Evolutionary conservation across 129 eudicot genomes (phyloP).

Genomic region (Apium graveolens): DNA sequence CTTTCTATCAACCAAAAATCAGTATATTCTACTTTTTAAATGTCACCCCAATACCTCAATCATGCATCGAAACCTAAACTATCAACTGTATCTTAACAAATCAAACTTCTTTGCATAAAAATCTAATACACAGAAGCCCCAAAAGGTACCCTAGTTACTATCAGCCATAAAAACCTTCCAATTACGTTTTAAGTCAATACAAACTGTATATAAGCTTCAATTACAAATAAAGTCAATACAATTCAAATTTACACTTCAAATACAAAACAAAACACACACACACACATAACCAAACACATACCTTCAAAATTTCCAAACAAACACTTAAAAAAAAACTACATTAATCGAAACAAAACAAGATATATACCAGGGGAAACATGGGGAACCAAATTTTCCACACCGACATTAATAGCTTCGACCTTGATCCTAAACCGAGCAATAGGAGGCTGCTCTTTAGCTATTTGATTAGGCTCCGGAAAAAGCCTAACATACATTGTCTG

Average conservation of each 20-base stretch:
- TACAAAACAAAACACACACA: background rate
- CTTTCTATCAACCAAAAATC: background rate
- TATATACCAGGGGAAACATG: background rate
- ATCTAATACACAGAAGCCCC: background rate
- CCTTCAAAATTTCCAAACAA: background rate
- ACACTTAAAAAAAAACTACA: background rate
- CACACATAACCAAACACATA: background rate
- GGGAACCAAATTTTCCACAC: background rate
- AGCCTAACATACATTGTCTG: constrained; percentile 58
- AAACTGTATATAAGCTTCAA: background rate
- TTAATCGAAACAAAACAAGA: background rate
- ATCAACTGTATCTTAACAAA: background rate
- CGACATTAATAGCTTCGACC: constrained; percentile 40
- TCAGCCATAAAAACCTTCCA: background rate
- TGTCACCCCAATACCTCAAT: background rate
- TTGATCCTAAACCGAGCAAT: constrained; percentile 61
- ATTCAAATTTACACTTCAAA: background rate
- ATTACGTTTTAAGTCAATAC: background rate
- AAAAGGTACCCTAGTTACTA: background rate
- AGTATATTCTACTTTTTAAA: background rate
- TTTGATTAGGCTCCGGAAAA: constrained; percentile 63
- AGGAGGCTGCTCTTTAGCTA: constrained; percentile 81
- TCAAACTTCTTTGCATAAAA: background rate
- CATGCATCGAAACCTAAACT: background rate
- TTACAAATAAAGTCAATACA: background rate